phyloP scores from a whole-genome alignment of 2,329 filamentous ascomycete species.

The Magnaporthiopsis poae region DNA sequence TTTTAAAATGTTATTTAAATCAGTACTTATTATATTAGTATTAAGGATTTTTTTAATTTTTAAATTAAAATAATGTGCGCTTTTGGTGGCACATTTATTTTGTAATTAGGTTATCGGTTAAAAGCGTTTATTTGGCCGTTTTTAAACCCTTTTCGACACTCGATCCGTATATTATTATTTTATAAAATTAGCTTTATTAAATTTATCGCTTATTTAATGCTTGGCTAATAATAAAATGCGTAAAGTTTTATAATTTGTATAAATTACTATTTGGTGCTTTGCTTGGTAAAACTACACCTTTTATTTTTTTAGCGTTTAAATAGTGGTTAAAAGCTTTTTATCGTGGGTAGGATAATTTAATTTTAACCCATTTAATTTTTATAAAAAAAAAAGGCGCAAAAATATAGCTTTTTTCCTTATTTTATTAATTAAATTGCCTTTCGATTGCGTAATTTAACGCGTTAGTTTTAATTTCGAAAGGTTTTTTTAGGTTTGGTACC shows the following conservation, averaged over 20 bases:
- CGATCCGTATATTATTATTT: constrained; percentile 10
- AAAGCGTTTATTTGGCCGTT: constrained; percentile 15
- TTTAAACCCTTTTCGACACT: constrained; percentile 2
- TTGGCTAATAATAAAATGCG: constrained; percentile 19
- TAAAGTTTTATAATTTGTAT: constrained; percentile 21
- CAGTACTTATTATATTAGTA: not conserved
- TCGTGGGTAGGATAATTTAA: constrained; percentile 20
- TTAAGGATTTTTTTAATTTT: constrained; percentile 12
- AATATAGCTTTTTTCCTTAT: not conserved
- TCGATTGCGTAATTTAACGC: too few species aligned
- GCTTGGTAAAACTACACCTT: not conserved
- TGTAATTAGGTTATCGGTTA: constrained; percentile 19
- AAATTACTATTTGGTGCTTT: constrained; percentile 17
- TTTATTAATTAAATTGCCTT: too few species aligned
- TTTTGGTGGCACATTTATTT: constrained; percentile 12
- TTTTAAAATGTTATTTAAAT: too few species aligned
- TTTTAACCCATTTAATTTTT: not conserved
- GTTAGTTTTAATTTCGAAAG: too few species aligned
- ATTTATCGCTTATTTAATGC: constrained; percentile 18
- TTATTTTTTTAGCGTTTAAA: not conserved
- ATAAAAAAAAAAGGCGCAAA: not conserved
- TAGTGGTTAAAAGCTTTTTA: constrained; percentile 13
- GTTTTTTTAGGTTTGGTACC: too few species aligned
- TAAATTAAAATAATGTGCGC: constrained; percentile 18
- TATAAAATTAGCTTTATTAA: constrained; percentile 17